Percentiles rank a stretch among this genome's conserved stretches.
Evolutionary conservation across 768 basidiomycete genomes (phyloP).

Genomic region (Dacryopinax primogenitus): DNA sequence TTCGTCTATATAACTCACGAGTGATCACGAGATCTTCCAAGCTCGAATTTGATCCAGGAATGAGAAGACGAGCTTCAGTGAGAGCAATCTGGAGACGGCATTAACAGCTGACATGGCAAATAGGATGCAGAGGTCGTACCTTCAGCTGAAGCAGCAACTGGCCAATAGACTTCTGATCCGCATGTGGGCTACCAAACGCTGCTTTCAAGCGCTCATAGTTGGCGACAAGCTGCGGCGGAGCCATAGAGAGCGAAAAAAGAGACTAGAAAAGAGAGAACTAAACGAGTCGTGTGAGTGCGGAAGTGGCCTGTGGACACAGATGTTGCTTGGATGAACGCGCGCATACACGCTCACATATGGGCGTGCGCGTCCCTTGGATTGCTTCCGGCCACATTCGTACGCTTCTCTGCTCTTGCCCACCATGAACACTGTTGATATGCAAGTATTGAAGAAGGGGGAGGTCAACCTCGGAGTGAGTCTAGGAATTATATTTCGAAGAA

Average conservation of each 20-base stretch:
- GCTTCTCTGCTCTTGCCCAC: conserved; percentile 28
- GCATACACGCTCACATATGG: conserved; percentile 27
- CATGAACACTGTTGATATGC: conserved; percentile 56
- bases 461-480: conserved; percentile 82
- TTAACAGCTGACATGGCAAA: background rate
- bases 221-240: conserved; percentile 40
- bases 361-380: conserved; percentile 23
- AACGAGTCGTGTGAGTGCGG: background rate
- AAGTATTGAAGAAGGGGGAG: conserved; percentile 84
- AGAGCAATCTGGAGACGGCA: conserved; percentile 47
- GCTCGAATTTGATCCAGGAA: conserved; percentile 54
- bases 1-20: conserved; percentile 38
- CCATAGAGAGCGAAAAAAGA: conserved; percentile 29
- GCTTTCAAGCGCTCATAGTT: conserved; percentile 56
- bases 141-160: conserved; percentile 58
- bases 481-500: background rate
- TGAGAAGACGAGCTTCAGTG: conserved; percentile 60
- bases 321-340: conserved; percentile 27
- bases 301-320: conserved; percentile 16
- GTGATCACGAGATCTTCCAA: conserved; percentile 57
- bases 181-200: conserved; percentile 51
- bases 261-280: background rate
- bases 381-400: conserved; percentile 17
- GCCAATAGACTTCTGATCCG: conserved; percentile 56
- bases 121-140: conserved; percentile 31